Base-by-base conservation (phyloP, 176 grass and related monocot species). In the Hordeum marinum region DNA sequence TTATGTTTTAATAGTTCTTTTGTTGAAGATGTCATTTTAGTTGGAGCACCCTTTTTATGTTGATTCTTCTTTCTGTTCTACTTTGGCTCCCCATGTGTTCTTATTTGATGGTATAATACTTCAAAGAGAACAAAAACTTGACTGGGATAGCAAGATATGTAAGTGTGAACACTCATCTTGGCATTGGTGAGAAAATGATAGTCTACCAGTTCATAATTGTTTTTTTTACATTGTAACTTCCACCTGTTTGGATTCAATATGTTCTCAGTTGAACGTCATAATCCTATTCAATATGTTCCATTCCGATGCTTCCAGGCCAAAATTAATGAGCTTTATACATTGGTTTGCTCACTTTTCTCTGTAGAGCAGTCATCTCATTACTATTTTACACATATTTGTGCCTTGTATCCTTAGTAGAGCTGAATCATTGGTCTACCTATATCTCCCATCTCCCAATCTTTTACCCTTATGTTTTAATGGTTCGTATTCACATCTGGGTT, bases 41-140 rank as follows among this genome's bases (percentile, higher is more conserved):
- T 61, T 13, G 62, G 81, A 34, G 11, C 14, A n/a, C 10, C 7
- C 60, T 66, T 20, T 55, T 73, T 24, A 20, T n/a, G 9, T 61
- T 48, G 2, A 10, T 43, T 58, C 55, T 75, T 31, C 34, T 36
- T 71, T 68, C 52, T 39, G 15, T 52, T 55, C 4, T 63, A 48
- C 55, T 69, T 65, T n/a, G 8, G 7, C 29, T 65, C 63, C 1
- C 2, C 3, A 12, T 75, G 45, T 17, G 77, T 62, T 78, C 40
- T 77, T 67, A 88, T 50, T 37, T 77, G 68, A 75, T 83, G 29
- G 59, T n/a, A n/a, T 32, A 86, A 79, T 88, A 36, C 24, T 94
- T 76, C 83, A 98, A 93, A 91, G 96, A 98, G 89, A 95, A 98
- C 64, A 98, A 95, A 63, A 98, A 95, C 62, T 94, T 98, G 69